phyloP scores from a whole-genome alignment of 495 filamentous ascomycete genomes.

The Trichoderma orchidacearum region DNA sequence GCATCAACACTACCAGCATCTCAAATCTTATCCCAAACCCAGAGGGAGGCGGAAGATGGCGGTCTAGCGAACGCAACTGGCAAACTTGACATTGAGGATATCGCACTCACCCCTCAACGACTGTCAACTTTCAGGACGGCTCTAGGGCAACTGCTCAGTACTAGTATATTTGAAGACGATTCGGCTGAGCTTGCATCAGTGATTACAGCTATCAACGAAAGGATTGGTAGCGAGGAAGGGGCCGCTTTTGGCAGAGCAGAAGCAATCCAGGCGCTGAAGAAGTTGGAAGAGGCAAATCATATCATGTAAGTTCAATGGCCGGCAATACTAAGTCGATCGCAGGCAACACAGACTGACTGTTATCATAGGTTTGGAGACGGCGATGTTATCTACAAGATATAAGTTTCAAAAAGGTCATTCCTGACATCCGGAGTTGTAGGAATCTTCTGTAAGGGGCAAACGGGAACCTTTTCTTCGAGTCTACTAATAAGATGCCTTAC shows the following conservation, averaged over 20 bases:
- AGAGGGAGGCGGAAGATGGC: constrained; percentile 19
- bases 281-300: constrained; percentile 71
- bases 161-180: constrained; percentile 67
- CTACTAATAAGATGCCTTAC: too few relatives aligned
- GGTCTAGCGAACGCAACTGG: constrained; percentile 21
- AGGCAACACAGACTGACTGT: constrained; percentile 11
- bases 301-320: constrained; percentile 71
- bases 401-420: neutral
- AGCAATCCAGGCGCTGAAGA: constrained; percentile 59
- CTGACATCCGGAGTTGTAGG: neutral
- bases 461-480: too few relatives aligned
- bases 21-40: constrained; percentile 22
- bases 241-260: constrained; percentile 54
- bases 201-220: constrained; percentile 65
- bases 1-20: constrained; percentile 32
- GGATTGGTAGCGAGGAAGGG: constrained; percentile 35
- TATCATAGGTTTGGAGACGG: constrained; percentile 28
- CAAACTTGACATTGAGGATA: constrained; percentile 19
- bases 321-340: neutral
- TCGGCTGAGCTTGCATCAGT: constrained; percentile 60
- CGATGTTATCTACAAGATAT: constrained; percentile 33
- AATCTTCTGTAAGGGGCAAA: too few relatives aligned
- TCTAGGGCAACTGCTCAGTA: constrained; percentile 68
- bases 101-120: constrained; percentile 46
- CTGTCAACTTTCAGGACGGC: constrained; percentile 62